phyloP scores from a whole-genome alignment of 345 rosid species.

The Sonneratia caseolaris region DNA sequence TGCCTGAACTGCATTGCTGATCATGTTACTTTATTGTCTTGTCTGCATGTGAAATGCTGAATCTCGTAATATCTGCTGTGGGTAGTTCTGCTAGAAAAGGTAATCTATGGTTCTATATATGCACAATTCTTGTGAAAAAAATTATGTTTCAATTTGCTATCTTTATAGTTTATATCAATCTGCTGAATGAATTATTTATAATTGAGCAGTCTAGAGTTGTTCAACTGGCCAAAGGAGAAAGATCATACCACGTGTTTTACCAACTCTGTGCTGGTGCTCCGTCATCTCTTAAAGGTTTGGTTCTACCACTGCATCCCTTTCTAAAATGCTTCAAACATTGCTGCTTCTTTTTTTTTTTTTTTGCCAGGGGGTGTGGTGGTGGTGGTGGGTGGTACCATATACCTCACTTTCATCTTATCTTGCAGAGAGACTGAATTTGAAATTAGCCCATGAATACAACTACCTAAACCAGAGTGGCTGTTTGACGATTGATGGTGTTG shows the following conservation, averaged over 20 bases:
- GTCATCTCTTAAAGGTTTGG: slow-evolving; percentile 60
- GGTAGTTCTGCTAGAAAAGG: slow-evolving; percentile 91
- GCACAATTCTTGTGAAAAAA: neutral
- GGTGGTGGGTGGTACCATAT: neutral
- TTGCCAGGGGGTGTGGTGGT: too few species aligned
- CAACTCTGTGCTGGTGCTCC: slow-evolving; percentile 96
- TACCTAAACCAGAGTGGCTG: slow-evolving; percentile 87
- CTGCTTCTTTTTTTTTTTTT: neutral
- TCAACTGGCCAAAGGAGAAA: slow-evolving; percentile 76
- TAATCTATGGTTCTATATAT: slow-evolving; percentile 17
- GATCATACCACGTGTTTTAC: slow-evolving; percentile 87
- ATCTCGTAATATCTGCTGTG: slow-evolving; percentile 2
- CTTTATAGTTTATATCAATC: slow-evolving; percentile 7
- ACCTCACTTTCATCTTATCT: slow-evolving; percentile 10
- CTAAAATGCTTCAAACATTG: slow-evolving; percentile 2
- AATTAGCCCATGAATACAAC: slow-evolving; percentile 61
- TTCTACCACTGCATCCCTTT: neutral
- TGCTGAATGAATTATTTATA: slow-evolving; percentile 21
- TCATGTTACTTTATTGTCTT: slow-evolving; percentile 11
- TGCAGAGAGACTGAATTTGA: slow-evolving; percentile 76
- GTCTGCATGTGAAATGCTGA: slow-evolving; percentile 9
- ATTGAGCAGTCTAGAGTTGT: slow-evolving; percentile 88
- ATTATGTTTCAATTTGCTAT: slow-evolving; percentile 9
- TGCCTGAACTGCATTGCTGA: slow-evolving; percentile 16
- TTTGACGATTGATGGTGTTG: slow-evolving; percentile 58